Conservation (phyloP, 1,284 basidiomycete genomes). For the Cutaneotrichosporon cutaneum region DNA sequence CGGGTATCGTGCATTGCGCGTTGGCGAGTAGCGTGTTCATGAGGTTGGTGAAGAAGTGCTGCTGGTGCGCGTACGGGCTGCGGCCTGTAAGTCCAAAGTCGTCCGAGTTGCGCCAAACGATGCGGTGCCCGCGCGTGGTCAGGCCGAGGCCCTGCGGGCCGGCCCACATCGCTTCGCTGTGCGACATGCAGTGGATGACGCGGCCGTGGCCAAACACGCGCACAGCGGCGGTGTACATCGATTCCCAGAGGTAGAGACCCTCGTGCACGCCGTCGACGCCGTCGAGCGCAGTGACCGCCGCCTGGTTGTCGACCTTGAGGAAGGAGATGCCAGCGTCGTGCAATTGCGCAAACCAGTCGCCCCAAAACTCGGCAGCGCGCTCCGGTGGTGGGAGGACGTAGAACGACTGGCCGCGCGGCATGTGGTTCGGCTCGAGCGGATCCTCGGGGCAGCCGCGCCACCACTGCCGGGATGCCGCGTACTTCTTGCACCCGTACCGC, state of each 20-base stretch:
- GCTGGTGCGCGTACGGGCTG: slow-evolving; percentile 24
- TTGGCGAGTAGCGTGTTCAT: slow-evolving; percentile 32
- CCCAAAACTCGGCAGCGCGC: slow-evolving; percentile 37
- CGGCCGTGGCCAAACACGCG: slow-evolving; percentile 27
- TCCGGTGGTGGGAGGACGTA: slow-evolving; percentile 32
- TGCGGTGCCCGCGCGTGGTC: neutral
- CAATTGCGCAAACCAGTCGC: slow-evolving; percentile 35
- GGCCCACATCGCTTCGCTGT: slow-evolving; percentile 34
- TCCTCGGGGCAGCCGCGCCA: slow-evolving; percentile 15
- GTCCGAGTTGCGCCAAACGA: slow-evolving; percentile 31
- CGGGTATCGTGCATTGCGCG: slow-evolving; percentile 33
- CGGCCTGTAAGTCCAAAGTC: slow-evolving; percentile 35
- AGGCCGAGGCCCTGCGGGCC: slow-evolving; percentile 27
- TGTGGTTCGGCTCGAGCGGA: slow-evolving; percentile 14
- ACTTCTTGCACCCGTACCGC: slow-evolving; percentile 30
- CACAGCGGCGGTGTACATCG: slow-evolving; percentile 27
- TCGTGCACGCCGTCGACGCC: slow-evolving; percentile 14
- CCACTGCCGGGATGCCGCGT: slow-evolving; percentile 16
- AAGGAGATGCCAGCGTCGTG: slow-evolving; percentile 34
- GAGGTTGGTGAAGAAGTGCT: slow-evolving; percentile 36
- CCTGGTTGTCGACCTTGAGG: slow-evolving; percentile 44
- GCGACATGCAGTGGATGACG: slow-evolving; percentile 43
- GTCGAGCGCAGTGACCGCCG: slow-evolving; percentile 20
- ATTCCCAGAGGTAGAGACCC: slow-evolving; percentile 27
- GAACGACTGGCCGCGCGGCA: slow-evolving; percentile 1